Evolutionary conservation across 2,329 filamentous ascomycete species (phyloP).

Genomic region (Xylaria sp.): DNA sequence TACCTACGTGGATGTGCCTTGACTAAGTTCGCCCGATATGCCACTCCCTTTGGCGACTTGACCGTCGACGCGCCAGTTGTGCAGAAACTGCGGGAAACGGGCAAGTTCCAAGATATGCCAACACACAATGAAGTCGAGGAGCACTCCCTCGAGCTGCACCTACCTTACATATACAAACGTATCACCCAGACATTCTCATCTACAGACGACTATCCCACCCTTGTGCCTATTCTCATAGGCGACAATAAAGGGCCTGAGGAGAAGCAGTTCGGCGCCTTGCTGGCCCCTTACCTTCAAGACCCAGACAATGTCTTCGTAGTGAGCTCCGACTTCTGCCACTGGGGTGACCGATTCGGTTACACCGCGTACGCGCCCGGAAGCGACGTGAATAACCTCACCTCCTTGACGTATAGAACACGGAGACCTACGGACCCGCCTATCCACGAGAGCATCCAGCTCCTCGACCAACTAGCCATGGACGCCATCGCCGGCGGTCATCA

Average conservation of each 20-base stretch:
- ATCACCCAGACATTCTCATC: constrained; percentile 58
- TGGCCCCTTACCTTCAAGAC: constrained; percentile 79
- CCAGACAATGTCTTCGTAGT: constrained; percentile 81
- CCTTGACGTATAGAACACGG: constrained; percentile 42
- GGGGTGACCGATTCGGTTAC: constrained; percentile 85
- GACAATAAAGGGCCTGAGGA: constrained; percentile 71
- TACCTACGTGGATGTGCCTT: constrained; percentile 79
- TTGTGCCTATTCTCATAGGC: constrained; percentile 88
- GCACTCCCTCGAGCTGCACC: constrained; percentile 95
- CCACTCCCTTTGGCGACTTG: constrained; percentile 76
- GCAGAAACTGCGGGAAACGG: constrained; percentile 54
- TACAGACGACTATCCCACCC: constrained; percentile 65
- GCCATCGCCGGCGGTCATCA: constrained; percentile 81
- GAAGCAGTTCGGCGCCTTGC: constrained; percentile 67
- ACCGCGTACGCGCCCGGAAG: constrained; percentile 69
- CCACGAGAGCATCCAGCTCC: constrained; percentile 79
- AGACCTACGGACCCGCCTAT: constrained; percentile 60
- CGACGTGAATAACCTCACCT: constrained; percentile 48
- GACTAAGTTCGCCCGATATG: constrained; percentile 72
- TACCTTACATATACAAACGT: constrained; percentile 89
- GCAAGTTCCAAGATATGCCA: constrained; percentile 70
- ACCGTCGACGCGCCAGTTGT: constrained; percentile 65
- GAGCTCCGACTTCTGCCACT: constrained; percentile 97
- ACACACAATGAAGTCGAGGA: constrained; percentile 74
- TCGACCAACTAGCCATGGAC: constrained; percentile 84